Conservation (phyloP, 2,329 filamentous ascomycete genomes). For the Pseudomassariella vexata region DNA sequence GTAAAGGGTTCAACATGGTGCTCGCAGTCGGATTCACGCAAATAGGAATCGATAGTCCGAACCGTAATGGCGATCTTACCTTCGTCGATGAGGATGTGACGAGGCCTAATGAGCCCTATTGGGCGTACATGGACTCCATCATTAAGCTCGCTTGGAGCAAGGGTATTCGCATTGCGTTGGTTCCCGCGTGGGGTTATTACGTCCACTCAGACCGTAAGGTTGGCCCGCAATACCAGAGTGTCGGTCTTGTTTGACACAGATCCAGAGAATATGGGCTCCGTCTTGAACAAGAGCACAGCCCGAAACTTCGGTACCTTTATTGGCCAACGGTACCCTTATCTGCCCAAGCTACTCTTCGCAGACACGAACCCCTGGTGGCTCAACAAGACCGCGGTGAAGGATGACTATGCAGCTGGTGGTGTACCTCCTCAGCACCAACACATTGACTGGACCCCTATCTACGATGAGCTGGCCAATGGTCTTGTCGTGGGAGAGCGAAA, state of each 20-base stretch:
- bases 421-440: slow-evolving; percentile 8
- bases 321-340: slow-evolving; percentile 16
- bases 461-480: slow-evolving; percentile 14
- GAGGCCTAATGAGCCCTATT: slow-evolving; percentile 3
- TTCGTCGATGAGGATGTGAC: slow-evolving; percentile 5
- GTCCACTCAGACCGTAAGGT: slow-evolving; percentile 3
- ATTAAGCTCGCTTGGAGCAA: slow-evolving; percentile 6
- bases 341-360: slow-evolving; percentile 16
- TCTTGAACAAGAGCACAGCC: slow-evolving; percentile 4
- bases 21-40: slow-evolving; percentile 3
- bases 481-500: slow-evolving; percentile 8
- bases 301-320: slow-evolving; percentile 14
- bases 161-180: slow-evolving; percentile 2
- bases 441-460: slow-evolving; percentile 12
- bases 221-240: too few relatives aligned
- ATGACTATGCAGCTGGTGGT: slow-evolving; percentile 12
- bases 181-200: slow-evolving; percentile 6
- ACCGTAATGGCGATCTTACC: slow-evolving; percentile 3
- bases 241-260: neutral
- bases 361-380: slow-evolving; percentile 17
- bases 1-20: slow-evolving; percentile 4
- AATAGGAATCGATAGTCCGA: slow-evolving; percentile 3
- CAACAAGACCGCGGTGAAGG: slow-evolving; percentile 14
- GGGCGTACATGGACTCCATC: slow-evolving; percentile 3
- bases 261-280: slow-evolving; percentile 2